These are phyloP conservation scores for Solanum ossicruentum DNA, from an alignment of 257 asterid genomes.

Conservation along the genomic window DNA sequence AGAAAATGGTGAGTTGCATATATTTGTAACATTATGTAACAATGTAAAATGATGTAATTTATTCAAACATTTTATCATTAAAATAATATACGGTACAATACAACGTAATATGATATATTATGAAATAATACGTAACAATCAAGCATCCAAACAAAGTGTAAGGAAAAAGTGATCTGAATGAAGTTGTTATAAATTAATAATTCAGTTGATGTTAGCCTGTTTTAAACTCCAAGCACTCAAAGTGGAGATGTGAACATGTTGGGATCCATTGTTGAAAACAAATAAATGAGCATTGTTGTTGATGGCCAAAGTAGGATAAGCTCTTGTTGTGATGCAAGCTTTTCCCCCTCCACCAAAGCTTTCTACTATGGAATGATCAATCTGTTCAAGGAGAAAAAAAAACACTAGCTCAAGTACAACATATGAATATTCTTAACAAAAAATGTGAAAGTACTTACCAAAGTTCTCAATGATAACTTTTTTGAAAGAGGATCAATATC, in stretches of 20 bases:
- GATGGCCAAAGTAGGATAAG: not conserved
- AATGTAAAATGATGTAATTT: too few species aligned
- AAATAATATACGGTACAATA: too few species aligned
- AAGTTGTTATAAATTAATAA: not conserved
- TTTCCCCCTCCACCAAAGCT: slow-evolving; percentile 26
- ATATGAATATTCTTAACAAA: too few species aligned
- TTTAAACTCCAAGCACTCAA: slow-evolving; percentile 19
- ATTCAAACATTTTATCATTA: too few species aligned
- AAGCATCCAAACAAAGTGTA: too few species aligned
- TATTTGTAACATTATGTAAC: too few species aligned
- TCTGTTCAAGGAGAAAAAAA: not conserved
- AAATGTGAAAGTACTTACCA: slow-evolving; percentile 9
- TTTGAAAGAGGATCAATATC: slow-evolving; percentile 25
- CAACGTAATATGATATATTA: too few species aligned
- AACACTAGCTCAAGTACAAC: not conserved
- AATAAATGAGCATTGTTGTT: not conserved
- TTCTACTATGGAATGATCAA: slow-evolving; percentile 25
- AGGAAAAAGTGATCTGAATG: not conserved
- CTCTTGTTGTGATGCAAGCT: slow-evolving; percentile 27
- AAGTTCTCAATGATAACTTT: slow-evolving; percentile 28
- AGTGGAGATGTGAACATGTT: slow-evolving; percentile 2
- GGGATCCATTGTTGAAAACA: slow-evolving; percentile 19
- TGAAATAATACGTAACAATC: too few species aligned
- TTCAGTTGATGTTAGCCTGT: not conserved
- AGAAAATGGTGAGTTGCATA: too few species aligned